Evolutionary conservation across 2,329 filamentous ascomycete species (phyloP), one percentile per base, ranked within the genome.

Genomic region (Teratosphaeria viscida): DNA sequence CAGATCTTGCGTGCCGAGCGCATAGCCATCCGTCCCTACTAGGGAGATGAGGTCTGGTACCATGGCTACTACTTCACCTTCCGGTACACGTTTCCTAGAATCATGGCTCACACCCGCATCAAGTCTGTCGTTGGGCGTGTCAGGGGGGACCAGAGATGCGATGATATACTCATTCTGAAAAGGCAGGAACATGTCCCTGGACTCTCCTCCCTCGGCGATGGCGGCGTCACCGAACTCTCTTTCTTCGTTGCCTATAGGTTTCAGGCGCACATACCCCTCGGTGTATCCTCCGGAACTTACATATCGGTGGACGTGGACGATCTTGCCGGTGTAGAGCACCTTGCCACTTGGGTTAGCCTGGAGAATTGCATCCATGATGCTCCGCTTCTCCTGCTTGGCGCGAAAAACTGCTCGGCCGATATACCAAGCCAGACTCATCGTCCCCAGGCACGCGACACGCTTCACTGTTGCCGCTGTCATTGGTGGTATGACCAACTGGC

Each of bases 271-370:
- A 47, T 55, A 54, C 43, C 58, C 58, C 54, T 60, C 55, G 2
- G 58, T 60, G 55, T 57, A 60, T 14, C 55, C 58, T 29, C 58
- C 55, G 11, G 14, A n/a, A 19, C 43, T 49, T 10, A 49, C 10
- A 26, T 49, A 49, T 49, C 83, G 74, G 68, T 85, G 79, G 0
- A 86, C 83, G 1, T 78, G 78, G 23, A 84, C 76, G 63, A 87
- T 85, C 72, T 86, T 87, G 29, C 85, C 84, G 59, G 81, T 79
- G 73, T 81, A 86, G 16, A 87, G 65, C 8, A 86, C 77, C 61
- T 76, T 81, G 4, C 83, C 83, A 35, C 80, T 81, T 67, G 84
- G 82, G 0, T 79, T 75, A 14, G 86, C 76, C 61, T 86, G 84
- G 2, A 75, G 75, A 70, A 85, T 81, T 1, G 82, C 82, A 2